Conservation (phyloP, 2,329 filamentous ascomycete species). For the Colletotrichum spaethianum region DNA sequence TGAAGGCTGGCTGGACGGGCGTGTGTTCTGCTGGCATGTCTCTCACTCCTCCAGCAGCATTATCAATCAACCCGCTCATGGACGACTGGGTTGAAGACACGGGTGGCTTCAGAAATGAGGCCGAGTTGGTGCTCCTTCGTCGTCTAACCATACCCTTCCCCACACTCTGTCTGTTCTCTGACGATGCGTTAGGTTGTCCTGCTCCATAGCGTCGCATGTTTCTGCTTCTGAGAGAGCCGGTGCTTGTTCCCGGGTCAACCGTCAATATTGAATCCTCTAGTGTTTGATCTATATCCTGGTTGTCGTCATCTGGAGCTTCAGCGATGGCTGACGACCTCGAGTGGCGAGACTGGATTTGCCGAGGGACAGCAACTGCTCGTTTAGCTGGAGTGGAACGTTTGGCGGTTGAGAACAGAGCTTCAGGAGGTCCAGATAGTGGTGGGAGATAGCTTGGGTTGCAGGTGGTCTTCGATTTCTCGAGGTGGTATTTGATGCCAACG, state of each 20-base stretch:
- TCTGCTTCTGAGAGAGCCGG: neutral
- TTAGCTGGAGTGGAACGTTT: slow-evolving; percentile 13
- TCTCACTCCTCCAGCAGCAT: slow-evolving; percentile 22
- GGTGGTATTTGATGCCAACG: slow-evolving; percentile 71
- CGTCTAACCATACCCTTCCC: slow-evolving; percentile 1
- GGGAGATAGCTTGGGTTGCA: slow-evolving; percentile 66
- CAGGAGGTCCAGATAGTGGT: slow-evolving; percentile 35
- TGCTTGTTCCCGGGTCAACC: too few relatives aligned
- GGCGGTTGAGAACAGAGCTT: slow-evolving; percentile 4
- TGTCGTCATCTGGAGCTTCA: neutral
- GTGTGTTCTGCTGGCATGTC: slow-evolving; percentile 33
- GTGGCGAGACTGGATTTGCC: slow-evolving; percentile 13
- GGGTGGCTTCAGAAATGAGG: neutral
- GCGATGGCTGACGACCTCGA: neutral
- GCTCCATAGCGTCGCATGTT: neutral
- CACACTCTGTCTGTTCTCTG: slow-evolving; percentile 10
- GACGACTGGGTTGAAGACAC: neutral
- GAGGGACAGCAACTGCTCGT: slow-evolving; percentile 4
- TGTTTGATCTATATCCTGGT: neutral
- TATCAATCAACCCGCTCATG: slow-evolving; percentile 28
- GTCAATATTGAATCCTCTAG: neutral
- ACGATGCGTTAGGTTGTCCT: neutral
- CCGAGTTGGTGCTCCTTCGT: neutral
- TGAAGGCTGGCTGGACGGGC: slow-evolving; percentile 13
- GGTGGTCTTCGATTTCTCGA: slow-evolving; percentile 66